Conservation (phyloP, 108 stramenopile genomes). For the Cyclotella atomus region DNA sequence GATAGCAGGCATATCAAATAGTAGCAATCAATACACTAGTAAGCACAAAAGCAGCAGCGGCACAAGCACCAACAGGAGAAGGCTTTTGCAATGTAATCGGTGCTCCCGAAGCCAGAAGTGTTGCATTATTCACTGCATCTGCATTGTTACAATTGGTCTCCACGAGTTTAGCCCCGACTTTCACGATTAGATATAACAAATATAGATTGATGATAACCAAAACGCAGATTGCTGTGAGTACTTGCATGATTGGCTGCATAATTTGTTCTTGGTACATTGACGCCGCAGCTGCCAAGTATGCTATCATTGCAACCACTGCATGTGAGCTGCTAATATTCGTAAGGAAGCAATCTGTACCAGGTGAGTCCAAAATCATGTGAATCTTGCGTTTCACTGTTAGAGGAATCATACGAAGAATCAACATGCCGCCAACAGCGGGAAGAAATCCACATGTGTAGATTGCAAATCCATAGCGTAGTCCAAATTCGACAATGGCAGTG, state of each 20-base stretch:
- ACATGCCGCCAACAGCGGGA: constrained; percentile 27
- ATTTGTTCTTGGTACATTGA: not conserved
- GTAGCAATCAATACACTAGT: constrained; percentile 21
- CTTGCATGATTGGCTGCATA: constrained; percentile 6
- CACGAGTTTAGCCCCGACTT: constrained; percentile 21
- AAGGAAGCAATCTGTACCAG: constrained; percentile 40
- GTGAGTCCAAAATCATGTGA: not conserved
- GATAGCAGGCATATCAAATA: not conserved
- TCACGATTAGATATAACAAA: constrained; percentile 11
- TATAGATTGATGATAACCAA: constrained; percentile 18
- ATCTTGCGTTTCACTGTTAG: not conserved
- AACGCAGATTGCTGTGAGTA: not conserved
- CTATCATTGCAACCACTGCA: not conserved
- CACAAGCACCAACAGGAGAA: constrained; percentile 19
- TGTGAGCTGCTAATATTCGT: not conserved
- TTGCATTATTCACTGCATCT: not conserved
- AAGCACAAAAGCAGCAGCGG: constrained; percentile 24
- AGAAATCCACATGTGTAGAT: constrained; percentile 16
- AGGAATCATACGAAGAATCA: constrained; percentile 17
- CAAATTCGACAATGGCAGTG: constrained; percentile 40
- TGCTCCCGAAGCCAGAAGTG: not conserved
- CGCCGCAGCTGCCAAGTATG: not conserved
- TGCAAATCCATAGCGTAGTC: constrained; percentile 47
- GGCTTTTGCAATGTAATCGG: constrained; percentile 12
- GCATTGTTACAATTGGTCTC: constrained; percentile 12